Base-by-base conservation (phyloP, 257 asterid genomes). In the Anisodus acutangulus region DNA sequence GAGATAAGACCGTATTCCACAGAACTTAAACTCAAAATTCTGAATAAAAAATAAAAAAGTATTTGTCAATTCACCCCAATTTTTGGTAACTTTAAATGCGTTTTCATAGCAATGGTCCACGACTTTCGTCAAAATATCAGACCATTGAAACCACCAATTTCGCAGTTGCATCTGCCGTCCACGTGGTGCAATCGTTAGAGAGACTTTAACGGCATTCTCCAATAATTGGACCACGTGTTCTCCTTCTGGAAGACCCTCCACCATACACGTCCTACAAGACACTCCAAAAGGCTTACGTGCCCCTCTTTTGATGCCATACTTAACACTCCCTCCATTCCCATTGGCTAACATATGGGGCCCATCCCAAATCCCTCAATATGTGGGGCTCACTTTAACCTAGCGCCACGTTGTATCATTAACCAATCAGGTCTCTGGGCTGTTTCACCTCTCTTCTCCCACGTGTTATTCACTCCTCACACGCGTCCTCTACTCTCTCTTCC, bases 351-450 rank as follows among this genome's bases (percentile, higher is more conserved):
- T 0, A 2, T 47, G 86, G 87, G 80, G 83, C 89, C 87, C 81
- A 31, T 3, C 2, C 6, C 12, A 12, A 9, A 17, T 78, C 37
- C 37, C 43, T 84, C 85, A 57, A 63, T 89, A 85, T 85, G 86
- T 87, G 89, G 87, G 87, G 8, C 92, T 86, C 85, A 22, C 13
- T 54, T 4, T 6, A 13, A 17, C 26, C n/a, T 70, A 58, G 43
- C 82, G 90, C 92, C 94, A 88, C 91, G 91, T 86, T 76, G 72
- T 89, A 43, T 39, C 49, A 68, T 62, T 83, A 69, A 1, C 93
- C 89, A 89, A 86, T 86, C 89, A 63, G 4, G 8, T 58, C 68
- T 35, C 86, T 83, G 81, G 8, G 83, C 79, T 87, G 84, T 80
- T 80, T 66, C 67, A 3, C 47, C 55, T 22, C 43, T 58, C 82